Conservation (phyloP, 768 basidiomycete genomes). For the Cyclocybe aegerita region DNA sequence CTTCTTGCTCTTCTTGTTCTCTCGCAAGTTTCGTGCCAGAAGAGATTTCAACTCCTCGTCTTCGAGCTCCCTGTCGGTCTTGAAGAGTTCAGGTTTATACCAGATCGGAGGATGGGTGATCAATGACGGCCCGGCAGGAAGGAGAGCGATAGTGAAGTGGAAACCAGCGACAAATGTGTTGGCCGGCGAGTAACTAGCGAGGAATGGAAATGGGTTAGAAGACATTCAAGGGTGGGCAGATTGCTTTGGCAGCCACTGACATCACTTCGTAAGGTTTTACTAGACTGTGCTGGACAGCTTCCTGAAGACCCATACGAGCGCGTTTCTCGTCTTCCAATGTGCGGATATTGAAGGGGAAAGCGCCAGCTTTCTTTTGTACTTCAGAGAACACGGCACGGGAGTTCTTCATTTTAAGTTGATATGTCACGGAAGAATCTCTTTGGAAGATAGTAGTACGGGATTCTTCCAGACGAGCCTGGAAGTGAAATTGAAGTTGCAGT, state of each 20-base stretch:
- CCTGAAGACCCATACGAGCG: conserved; percentile 91
- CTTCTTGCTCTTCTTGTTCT: conserved; percentile 93
- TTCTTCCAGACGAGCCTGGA: conserved; percentile 85
- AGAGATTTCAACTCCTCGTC: conserved; percentile 84
- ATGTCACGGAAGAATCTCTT: conserved; percentile 80
- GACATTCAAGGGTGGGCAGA: background rate
- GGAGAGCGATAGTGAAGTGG: conserved; percentile 95
- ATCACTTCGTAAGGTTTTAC: conserved; percentile 95
- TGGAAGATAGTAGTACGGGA: conserved; percentile 93
- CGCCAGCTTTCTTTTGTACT: conserved; percentile 96
- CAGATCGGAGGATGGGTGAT: conserved; percentile 87
- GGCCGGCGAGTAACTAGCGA: conserved; percentile 68
- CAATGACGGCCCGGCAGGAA: conserved; percentile 83
- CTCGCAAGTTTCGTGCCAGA: conserved; percentile 76
- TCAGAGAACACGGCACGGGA: conserved; percentile 96
- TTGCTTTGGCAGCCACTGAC: conserved; percentile 42
- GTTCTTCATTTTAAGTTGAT: conserved; percentile 97
- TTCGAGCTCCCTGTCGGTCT: conserved; percentile 85
- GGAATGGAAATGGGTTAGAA: conserved; percentile 2
- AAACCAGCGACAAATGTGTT: conserved; percentile 90
- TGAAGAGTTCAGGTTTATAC: conserved; percentile 92
- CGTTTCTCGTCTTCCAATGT: conserved; percentile 94
- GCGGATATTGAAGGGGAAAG: conserved; percentile 98
- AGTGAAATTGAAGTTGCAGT: conserved; percentile 1
- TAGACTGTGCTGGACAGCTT: conserved; percentile 92